A percentile compares a stretch with the other conserved stretches of the same genome.
These are phyloP conservation scores for Borovskyia barvae DNA, from an alignment of 208 protist genomes.

Conservation along the genomic window DNA sequence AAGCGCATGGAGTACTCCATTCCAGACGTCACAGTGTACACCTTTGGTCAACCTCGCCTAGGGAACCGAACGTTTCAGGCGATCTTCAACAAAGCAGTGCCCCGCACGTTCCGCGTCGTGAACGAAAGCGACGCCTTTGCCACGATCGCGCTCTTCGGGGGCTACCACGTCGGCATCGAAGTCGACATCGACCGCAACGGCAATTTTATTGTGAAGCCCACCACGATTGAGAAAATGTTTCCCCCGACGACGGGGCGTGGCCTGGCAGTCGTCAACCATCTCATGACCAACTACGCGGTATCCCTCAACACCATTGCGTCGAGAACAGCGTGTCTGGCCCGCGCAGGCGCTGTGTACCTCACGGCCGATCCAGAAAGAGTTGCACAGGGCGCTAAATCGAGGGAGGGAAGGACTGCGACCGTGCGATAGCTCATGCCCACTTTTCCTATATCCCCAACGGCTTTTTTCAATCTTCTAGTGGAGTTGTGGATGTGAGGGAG, in stretches of 20 bases:
- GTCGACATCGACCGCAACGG: conserved; percentile 88
- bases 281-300: conserved; percentile 63
- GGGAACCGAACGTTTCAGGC: conserved; percentile 74
- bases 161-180: conserved; percentile 81
- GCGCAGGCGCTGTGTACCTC: conserved; percentile 25
- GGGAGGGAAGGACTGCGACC: conserved; percentile 7
- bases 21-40: conserved; percentile 85
- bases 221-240: conserved; percentile 83
- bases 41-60: conserved; percentile 84
- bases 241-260: conserved; percentile 68
- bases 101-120: conserved; percentile 82
- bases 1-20: conserved; percentile 57
- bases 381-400: conserved; percentile 4
- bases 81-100: conserved; percentile 78
- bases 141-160: conserved; percentile 59
- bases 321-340: conserved; percentile 37
- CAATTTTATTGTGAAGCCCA: conserved; percentile 90
- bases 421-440: no score
- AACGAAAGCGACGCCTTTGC: conserved; percentile 89
- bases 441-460: no score
- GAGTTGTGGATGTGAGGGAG: no score
- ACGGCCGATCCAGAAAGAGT: conserved; percentile 34
- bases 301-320: conserved; percentile 72
- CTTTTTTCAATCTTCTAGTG: no score
- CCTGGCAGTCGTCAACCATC: conserved; percentile 66